Percentiles rank a stretch among this genome's conserved stretches.
Conservation (phyloP, 2,329 filamentous ascomycete genomes). For the Colletotrichum aenigma region DNA sequence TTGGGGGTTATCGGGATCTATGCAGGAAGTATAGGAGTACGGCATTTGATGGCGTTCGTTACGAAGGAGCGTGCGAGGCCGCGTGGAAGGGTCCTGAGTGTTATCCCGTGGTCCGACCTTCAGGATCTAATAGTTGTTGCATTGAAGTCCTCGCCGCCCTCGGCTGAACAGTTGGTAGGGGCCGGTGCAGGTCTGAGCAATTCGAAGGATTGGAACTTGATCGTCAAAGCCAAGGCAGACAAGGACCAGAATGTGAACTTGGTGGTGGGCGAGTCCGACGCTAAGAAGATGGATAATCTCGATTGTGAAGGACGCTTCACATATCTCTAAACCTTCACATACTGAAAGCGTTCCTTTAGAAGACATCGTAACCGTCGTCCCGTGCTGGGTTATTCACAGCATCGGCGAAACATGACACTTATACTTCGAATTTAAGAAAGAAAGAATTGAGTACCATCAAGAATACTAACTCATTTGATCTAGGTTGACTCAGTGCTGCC, state of each 20-base stretch:
- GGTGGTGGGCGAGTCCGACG: neutral
- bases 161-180: neutral
- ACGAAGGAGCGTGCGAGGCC: neutral
- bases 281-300: neutral
- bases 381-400: too few relatives aligned
- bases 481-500: too few relatives aligned
- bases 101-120: neutral
- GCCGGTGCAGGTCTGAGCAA: neutral
- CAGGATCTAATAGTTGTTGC: neutral
- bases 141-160: neutral
- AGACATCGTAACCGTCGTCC: too few relatives aligned
- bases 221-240: neutral
- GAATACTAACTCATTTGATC: too few relatives aligned
- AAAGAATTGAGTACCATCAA: too few relatives aligned
- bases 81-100: neutral
- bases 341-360: too few relatives aligned
- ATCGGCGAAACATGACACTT: too few relatives aligned
- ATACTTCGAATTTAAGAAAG: too few relatives aligned
- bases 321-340: neutral
- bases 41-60: neutral
- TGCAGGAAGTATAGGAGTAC: neutral
- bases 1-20: neutral
- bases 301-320: neutral
- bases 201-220: neutral
- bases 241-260: neutral